phyloP scores from a whole-genome alignment of 306 rosid genomes.

The Canavalia ensiformis region DNA sequence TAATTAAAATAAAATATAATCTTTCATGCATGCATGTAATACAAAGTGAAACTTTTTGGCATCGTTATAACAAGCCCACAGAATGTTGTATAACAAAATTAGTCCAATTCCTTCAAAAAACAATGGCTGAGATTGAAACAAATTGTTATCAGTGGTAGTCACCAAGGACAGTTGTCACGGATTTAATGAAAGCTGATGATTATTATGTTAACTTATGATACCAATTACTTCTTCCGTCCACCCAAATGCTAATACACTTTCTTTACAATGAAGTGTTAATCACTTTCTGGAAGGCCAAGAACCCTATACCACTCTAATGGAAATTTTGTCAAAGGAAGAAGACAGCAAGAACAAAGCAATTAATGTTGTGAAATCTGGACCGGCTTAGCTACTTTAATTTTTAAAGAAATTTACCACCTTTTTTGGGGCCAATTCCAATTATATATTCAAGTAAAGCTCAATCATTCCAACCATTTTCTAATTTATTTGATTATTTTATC shows the following conservation, averaged over 20 bases:
- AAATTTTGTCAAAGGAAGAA: conserved; percentile 24
- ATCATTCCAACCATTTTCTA: neutral
- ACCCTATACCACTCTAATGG: neutral
- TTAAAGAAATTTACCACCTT: neutral
- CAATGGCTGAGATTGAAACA: conserved; percentile 50
- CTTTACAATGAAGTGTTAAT: conserved; percentile 26
- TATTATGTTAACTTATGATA: conserved; percentile 5
- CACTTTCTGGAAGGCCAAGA: conserved; percentile 19
- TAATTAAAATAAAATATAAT: neutral
- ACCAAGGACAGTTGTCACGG: neutral
- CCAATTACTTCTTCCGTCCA: conserved; percentile 31
- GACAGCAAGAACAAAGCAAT: neutral
- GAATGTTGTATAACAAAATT: conserved; percentile 43
- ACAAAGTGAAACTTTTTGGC: conserved; percentile 31
- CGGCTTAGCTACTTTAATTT: neutral
- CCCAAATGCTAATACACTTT: conserved; percentile 46
- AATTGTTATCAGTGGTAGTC: conserved; percentile 1
- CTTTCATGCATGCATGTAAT: conserved; percentile 31
- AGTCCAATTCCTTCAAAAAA: conserved; percentile 42
- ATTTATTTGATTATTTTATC: no score
- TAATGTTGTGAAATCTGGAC: neutral
- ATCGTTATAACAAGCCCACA: conserved; percentile 47
- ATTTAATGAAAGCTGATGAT: neutral
- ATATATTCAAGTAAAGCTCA: neutral
- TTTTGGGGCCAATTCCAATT: neutral